Evolutionary conservation across 2,329 filamentous ascomycete species (phyloP), one percentile per base, ranked within the genome.

Genomic region (Diaporthe nobilis): DNA sequence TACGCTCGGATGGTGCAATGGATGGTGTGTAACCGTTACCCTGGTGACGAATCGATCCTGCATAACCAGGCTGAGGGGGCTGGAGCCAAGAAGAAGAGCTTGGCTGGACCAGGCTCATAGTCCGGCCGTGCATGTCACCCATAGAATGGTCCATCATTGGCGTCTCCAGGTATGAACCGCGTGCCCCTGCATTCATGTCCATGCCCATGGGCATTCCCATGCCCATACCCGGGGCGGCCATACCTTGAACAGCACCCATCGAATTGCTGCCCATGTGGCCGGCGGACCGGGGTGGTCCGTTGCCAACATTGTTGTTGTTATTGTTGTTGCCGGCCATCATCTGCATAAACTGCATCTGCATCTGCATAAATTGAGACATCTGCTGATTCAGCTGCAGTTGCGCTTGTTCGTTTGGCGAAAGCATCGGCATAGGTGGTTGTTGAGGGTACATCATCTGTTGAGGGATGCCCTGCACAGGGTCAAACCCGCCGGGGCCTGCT

Each of bases 341-440:
- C 80, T 96, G 94, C 93, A 97, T 96, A 85, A 95, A 95, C 82
- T 97, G 94, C 93, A 97, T 96, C 83, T 98, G 95, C 93, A 97
- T 95, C 82, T 95, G 93, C 94, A 96, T 95, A 85, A 96, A 95
- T 80, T 95, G 93, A 74, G 91, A 90, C 94, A 96, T 96, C 81
- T 96, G 94, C 81, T 95, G 93, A 9, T 91, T 93, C 89, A 97
- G 93, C 79, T 96, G 92, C 57, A 96, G 89, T 80, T 96, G 94
- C 39, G 92, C 92, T 82, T 94, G 93, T 77, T 95, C 93, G 31
- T 90, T 90, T 3, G 92, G 86, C 22, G 89, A 90, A 60, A 92
- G 82, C 82, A 85, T 84, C 25, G 71, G 71, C 71, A 57, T 57
- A 4, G 47, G 20, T 53, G 28, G 63, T 22, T 65, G 61, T 42